phyloP scores from a whole-genome alignment of 768 basidiomycete species.

The Xerocomus potaroensis region DNA sequence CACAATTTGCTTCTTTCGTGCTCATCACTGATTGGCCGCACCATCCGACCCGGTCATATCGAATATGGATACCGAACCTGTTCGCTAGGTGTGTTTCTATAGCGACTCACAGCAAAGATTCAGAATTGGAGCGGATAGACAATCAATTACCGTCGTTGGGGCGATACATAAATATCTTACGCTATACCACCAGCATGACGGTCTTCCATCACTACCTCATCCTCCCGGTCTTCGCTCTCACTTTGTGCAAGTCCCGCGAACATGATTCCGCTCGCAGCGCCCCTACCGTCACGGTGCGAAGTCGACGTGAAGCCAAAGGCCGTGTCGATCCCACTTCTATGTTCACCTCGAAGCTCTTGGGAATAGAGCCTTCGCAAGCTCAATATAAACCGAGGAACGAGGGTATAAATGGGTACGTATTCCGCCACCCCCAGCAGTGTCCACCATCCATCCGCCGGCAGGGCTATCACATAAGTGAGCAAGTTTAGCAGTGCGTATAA shows the following conservation, averaged over 20 bases:
- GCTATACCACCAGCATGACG: too few relatives aligned
- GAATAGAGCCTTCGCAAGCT: background rate
- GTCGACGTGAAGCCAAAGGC: background rate
- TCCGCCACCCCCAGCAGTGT: background rate
- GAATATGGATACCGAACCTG: too few relatives aligned
- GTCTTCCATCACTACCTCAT: background rate
- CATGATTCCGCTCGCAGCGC: background rate
- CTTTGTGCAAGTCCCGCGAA: background rate
- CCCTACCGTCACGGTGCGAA: background rate
- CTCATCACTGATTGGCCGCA: too few relatives aligned
- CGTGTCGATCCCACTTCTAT: background rate
- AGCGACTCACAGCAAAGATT: too few relatives aligned
- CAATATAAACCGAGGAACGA: slow-evolving; percentile 1
- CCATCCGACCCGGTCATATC: too few relatives aligned
- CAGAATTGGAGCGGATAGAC: too few relatives aligned
- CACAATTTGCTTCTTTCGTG: too few relatives aligned
- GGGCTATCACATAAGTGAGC: background rate
- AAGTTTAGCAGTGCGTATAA: background rate
- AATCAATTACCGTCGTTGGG: too few relatives aligned
- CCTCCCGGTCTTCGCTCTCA: background rate
- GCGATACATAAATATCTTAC: too few relatives aligned
- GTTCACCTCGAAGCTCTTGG: background rate
- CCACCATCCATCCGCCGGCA: background rate
- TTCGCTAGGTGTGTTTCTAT: background rate
- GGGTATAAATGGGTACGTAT: background rate